Conservation (phyloP, 768 basidiomycete genomes). For the Mycena pura region DNA sequence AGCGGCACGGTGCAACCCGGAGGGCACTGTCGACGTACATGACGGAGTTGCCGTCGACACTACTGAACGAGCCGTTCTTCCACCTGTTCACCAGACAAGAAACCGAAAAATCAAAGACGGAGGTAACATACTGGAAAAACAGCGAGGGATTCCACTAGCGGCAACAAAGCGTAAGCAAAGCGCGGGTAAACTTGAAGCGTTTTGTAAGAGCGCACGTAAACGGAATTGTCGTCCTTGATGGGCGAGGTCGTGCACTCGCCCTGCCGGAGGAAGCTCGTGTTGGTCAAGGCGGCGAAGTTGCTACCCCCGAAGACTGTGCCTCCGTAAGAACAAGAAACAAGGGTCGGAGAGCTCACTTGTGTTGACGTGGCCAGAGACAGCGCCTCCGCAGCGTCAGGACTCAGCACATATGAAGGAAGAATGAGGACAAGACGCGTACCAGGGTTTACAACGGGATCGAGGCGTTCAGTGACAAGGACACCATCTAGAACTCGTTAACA, state of each 20-base stretch:
- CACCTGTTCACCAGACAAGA: slow-evolving; percentile 38
- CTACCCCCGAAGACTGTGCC: slow-evolving; percentile 60
- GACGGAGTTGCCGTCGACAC: slow-evolving; percentile 42
- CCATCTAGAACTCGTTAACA: slow-evolving; percentile 37
- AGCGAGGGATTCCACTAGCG: slow-evolving; percentile 36
- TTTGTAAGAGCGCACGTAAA: slow-evolving; percentile 45
- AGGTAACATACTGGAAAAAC: slow-evolving; percentile 61
- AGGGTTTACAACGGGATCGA: slow-evolving; percentile 59
- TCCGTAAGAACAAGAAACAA: background rate
- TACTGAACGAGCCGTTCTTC: slow-evolving; percentile 55
- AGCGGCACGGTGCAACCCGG: no score
- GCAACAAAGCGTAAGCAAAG: background rate
- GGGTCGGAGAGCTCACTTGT: slow-evolving; percentile 26
- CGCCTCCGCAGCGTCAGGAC: slow-evolving; percentile 35
- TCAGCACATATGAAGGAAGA: background rate
- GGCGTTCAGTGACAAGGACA: slow-evolving; percentile 53
- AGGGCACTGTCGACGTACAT: slow-evolving; percentile 33
- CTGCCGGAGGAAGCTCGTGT: slow-evolving; percentile 48
- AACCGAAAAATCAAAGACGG: no score
- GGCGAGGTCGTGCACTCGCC: slow-evolving; percentile 62
- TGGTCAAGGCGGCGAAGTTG: slow-evolving; percentile 52
- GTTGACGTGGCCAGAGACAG: slow-evolving; percentile 54
- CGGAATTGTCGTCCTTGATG: slow-evolving; percentile 59
- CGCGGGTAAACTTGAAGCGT: background rate
- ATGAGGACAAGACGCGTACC: background rate